Evolutionary conservation across 2,329 filamentous ascomycete species (phyloP).

Genomic region (Leptographium lundbergii): DNA sequence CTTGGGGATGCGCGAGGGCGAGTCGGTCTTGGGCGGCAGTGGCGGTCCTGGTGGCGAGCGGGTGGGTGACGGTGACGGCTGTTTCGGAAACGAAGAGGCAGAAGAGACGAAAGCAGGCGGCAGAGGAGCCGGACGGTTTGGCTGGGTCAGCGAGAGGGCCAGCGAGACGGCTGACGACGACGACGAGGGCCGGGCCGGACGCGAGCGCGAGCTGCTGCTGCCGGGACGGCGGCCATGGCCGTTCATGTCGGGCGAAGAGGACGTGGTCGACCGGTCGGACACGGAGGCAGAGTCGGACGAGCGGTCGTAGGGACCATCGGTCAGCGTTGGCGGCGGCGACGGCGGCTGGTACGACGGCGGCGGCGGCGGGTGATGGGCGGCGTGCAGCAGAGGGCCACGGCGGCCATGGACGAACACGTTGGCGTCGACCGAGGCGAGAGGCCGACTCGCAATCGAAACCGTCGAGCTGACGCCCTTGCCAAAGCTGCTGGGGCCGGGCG

Average conservation of each 20-base stretch:
- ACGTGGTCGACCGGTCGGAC: constrained; percentile 5
- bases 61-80: constrained; percentile 1
- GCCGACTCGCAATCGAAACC: not conserved
- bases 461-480: constrained; percentile 4
- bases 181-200: not conserved
- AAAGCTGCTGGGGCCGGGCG: not conserved
- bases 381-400: not conserved
- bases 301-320: constrained; percentile 6
- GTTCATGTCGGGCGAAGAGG: constrained; percentile 11
- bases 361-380: not conserved
- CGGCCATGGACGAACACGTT: constrained; percentile 7
- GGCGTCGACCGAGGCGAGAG: constrained; percentile 7
- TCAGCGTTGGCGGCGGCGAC: constrained; percentile 5
- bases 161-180: not conserved
- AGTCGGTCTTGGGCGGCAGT: constrained; percentile 5
- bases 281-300: not conserved
- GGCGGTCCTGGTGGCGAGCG: constrained; percentile 1
- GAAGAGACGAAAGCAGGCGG: not conserved
- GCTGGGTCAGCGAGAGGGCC: not conserved
- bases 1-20: not conserved
- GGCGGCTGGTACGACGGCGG: not conserved
- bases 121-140: not conserved
- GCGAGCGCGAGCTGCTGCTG: not conserved
- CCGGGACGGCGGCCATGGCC: constrained; percentile 6
- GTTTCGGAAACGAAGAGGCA: not conserved